Conservation (phyloP, 139 green algal genomes). For the Chlorella vulgaris region DNA sequence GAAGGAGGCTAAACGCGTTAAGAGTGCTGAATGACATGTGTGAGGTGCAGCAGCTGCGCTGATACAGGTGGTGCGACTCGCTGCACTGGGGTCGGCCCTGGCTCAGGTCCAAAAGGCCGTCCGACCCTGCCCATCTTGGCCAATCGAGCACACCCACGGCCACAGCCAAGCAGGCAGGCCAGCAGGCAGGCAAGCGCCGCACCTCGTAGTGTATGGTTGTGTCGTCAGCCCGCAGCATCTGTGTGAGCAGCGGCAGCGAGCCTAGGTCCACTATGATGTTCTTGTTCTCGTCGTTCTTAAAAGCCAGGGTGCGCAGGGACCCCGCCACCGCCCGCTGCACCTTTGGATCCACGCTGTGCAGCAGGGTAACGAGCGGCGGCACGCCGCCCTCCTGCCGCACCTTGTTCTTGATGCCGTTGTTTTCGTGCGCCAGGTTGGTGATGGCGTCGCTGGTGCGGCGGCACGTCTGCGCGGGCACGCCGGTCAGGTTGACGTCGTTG, state of each 20-base stretch:
- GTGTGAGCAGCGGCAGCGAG: constrained; percentile 90
- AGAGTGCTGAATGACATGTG: too few species aligned
- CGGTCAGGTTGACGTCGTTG: constrained; percentile 15
- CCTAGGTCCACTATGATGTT: constrained; percentile 93
- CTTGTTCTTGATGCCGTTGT: constrained; percentile 90
- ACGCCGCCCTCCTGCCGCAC: constrained; percentile 90
- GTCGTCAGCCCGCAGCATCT: constrained; percentile 95
- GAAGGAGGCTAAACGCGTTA: too few species aligned
- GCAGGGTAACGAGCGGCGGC: constrained; percentile 86
- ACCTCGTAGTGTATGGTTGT: constrained; percentile 92
- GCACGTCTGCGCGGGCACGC: constrained; percentile 42
- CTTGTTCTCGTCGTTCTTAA: constrained; percentile 99
- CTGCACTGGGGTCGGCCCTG: too few species aligned
- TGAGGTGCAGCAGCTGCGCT: background rate
- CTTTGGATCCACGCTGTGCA: constrained; percentile 88
- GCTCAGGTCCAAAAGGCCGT: too few species aligned
- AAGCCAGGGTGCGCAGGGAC: constrained; percentile 93
- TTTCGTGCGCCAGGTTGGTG: constrained; percentile 97
- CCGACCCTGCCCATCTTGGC: too few species aligned
- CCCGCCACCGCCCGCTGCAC: constrained; percentile 86
- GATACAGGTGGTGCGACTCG: background rate
- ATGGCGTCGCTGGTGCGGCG: constrained; percentile 93
- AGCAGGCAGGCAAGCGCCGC: background rate
- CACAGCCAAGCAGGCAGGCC: too few species aligned
- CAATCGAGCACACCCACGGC: too few species aligned